Percentiles rank a stretch among this genome's conserved stretches.
Conservation (phyloP, 768 basidiomycete species). For the Pleurotus eryngii region DNA sequence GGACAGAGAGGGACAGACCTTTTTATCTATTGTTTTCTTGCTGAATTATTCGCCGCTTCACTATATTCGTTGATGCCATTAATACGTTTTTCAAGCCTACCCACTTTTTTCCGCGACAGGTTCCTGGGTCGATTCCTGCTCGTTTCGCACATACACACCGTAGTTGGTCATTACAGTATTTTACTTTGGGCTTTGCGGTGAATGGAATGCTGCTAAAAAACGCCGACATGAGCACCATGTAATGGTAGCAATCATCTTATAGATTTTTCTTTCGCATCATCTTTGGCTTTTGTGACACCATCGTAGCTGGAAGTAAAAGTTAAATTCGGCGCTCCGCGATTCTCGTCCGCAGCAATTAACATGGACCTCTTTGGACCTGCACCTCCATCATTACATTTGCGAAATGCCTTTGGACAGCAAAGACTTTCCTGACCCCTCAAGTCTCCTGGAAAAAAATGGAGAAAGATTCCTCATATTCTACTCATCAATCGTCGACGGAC, state of each 20-base stretch:
- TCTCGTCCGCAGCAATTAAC: neutral
- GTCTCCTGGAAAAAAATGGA: constrained; percentile 34
- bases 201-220: constrained; percentile 19
- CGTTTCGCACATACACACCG: constrained; percentile 9
- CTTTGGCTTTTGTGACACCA: neutral
- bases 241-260: neutral
- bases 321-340: neutral
- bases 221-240: constrained; percentile 8
- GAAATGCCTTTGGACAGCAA: constrained; percentile 52
- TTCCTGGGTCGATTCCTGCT: constrained; percentile 24
- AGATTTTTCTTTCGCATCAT: no score
- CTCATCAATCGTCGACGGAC: constrained; percentile 58
- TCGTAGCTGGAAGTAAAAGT: neutral
- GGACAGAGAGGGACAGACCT: constrained; percentile 19
- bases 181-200: constrained; percentile 6
- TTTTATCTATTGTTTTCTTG: constrained; percentile 35
- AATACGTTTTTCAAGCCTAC: constrained; percentile 31
- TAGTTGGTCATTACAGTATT: constrained; percentile 3
- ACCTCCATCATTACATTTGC: neutral
- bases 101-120: constrained; percentile 6
- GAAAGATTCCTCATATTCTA: constrained; percentile 67
- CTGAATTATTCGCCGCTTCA: constrained; percentile 16
- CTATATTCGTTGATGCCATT: constrained; percentile 35
- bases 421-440: constrained; percentile 31
- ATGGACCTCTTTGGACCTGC: no score